phyloP scores from a whole-genome alignment of 1,284 basidiomycete genomes.

The Athelia psychrophila region DNA sequence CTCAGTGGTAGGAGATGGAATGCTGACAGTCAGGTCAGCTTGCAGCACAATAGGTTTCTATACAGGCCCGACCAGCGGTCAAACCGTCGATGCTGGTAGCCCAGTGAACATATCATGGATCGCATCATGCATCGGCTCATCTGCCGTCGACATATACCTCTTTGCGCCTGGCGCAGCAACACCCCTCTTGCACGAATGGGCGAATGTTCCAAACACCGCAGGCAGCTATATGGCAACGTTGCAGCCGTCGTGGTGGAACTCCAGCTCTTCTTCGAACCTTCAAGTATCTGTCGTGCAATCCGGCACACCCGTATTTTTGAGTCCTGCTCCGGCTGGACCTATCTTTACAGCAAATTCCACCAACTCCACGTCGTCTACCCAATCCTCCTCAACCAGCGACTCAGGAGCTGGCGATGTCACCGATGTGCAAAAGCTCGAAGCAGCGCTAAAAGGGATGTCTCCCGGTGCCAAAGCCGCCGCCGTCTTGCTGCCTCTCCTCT shows the following conservation, averaged over 20 bases:
- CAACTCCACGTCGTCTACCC: slow-evolving; percentile 39
- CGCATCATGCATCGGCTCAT: slow-evolving; percentile 47
- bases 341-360: slow-evolving; percentile 68
- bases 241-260: slow-evolving; percentile 79
- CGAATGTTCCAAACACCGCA: slow-evolving; percentile 49
- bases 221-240: slow-evolving; percentile 58
- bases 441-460: slow-evolving; percentile 35
- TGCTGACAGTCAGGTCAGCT: slow-evolving; percentile 21
- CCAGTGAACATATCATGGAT: slow-evolving; percentile 75
- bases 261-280: slow-evolving; percentile 49
- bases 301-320: slow-evolving; percentile 53
- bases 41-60: slow-evolving; percentile 67
- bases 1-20: background rate
- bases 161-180: slow-evolving; percentile 48
- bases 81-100: slow-evolving; percentile 49
- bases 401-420: slow-evolving; percentile 33
- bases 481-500: slow-evolving; percentile 71
- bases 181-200: slow-evolving; percentile 63
- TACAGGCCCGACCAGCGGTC: slow-evolving; percentile 52
- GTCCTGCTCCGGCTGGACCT: slow-evolving; percentile 65
- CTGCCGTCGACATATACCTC: slow-evolving; percentile 72
- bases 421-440: slow-evolving; percentile 30
- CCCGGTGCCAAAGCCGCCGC: slow-evolving; percentile 71
- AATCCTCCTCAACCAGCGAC: slow-evolving; percentile 33
- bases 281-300: slow-evolving; percentile 66